Percentiles rank a stretch among this genome's conserved stretches.
These are phyloP conservation scores for Nothomitra cinnamomea DNA, from an alignment of 2,329 filamentous ascomycete genomes.

Conservation along the genomic window DNA sequence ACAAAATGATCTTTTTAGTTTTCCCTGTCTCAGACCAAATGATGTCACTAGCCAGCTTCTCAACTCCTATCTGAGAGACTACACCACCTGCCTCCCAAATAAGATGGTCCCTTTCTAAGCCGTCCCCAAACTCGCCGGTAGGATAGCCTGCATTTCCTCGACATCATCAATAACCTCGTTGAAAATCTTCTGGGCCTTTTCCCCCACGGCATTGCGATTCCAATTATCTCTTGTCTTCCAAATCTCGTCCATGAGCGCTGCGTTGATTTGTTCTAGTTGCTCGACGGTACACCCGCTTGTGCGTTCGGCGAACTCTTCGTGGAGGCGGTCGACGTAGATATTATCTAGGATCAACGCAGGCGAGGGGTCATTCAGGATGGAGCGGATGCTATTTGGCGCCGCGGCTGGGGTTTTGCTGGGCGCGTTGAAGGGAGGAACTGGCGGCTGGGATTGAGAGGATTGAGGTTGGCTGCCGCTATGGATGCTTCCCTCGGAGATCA, in stretches of 20 bases:
- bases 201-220: slow-evolving; percentile 62
- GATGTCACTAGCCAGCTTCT: no score
- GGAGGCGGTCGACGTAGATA: slow-evolving; percentile 36
- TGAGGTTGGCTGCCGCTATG: slow-evolving; percentile 19
- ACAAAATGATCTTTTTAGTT: no score
- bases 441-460: slow-evolving; percentile 18
- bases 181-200: slow-evolving; percentile 49
- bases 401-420: slow-evolving; percentile 4
- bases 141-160: slow-evolving; percentile 31
- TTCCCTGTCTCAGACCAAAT: no score
- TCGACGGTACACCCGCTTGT: slow-evolving; percentile 75
- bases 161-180: slow-evolving; percentile 60
- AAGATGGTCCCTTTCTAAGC: no score
- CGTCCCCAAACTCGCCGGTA: slow-evolving; percentile 11
- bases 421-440: background rate
- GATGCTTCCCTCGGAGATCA: slow-evolving; percentile 17
- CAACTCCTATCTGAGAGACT: no score
- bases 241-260: slow-evolving; percentile 75
- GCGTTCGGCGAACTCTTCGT: slow-evolving; percentile 43
- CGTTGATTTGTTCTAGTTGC: slow-evolving; percentile 86
- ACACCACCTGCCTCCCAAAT: no score
- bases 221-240: slow-evolving; percentile 68
- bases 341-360: slow-evolving; percentile 28
- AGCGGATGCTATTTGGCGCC: background rate
- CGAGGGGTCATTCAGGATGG: background rate